phyloP scores from a whole-genome alignment of 2,329 filamentous ascomycete species.

The Fusarium sulawesiense region DNA sequence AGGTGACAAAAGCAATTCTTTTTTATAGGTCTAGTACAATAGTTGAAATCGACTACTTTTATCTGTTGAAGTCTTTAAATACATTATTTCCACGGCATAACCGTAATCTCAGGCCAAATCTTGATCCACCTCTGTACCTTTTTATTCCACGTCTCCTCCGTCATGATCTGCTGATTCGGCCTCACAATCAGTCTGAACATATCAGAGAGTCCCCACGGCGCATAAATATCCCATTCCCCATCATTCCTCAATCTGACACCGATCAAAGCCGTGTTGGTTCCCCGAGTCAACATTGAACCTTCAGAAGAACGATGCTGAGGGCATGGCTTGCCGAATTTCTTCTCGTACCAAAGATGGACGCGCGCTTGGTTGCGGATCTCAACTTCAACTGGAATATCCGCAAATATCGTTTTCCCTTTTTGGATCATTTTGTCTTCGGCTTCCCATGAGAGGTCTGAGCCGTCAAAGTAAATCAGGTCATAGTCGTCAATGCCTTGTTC shows the following conservation, averaged over 20 bases:
- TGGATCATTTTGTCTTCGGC: slow-evolving; percentile 52
- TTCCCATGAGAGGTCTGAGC: slow-evolving; percentile 50
- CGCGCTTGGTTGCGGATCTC: slow-evolving; percentile 55
- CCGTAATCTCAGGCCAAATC: slow-evolving; percentile 46
- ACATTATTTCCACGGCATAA: slow-evolving; percentile 44
- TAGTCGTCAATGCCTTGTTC: slow-evolving; percentile 53
- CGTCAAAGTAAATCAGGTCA: slow-evolving; percentile 53
- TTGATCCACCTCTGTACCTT: slow-evolving; percentile 49
- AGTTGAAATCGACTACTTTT: neutral
- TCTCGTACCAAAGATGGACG: slow-evolving; percentile 53
- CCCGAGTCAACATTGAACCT: slow-evolving; percentile 51
- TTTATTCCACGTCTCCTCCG: slow-evolving; percentile 45
- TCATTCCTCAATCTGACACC: slow-evolving; percentile 44
- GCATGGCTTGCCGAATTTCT: slow-evolving; percentile 49
- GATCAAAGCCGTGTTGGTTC: slow-evolving; percentile 52
- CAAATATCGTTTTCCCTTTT: slow-evolving; percentile 46
- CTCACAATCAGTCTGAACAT: slow-evolving; percentile 51
- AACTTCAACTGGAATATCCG: slow-evolving; percentile 47
- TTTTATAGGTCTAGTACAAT: neutral
- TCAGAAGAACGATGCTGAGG: slow-evolving; percentile 48
- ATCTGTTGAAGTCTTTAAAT: neutral
- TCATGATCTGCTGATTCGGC: slow-evolving; percentile 48
- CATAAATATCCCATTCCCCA: slow-evolving; percentile 50
- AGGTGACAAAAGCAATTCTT: neutral
- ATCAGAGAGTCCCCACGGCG: slow-evolving; percentile 52